Conservation (phyloP, 805 yeast genomes). For the Saturnispora gosingensis region DNA sequence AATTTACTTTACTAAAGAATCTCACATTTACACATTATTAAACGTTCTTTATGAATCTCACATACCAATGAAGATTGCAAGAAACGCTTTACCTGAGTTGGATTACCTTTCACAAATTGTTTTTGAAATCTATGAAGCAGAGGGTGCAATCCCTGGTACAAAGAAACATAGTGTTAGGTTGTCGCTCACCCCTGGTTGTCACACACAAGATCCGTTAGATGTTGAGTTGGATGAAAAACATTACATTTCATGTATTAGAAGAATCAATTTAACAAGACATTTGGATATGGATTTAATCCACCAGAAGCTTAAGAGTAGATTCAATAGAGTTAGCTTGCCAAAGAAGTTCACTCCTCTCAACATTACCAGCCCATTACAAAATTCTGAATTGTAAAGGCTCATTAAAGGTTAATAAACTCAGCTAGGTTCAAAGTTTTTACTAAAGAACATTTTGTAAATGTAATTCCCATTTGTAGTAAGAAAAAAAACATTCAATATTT, state of each 20-base stretch:
- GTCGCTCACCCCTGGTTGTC: constrained; percentile 96
- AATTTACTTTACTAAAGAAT: constrained; percentile 91
- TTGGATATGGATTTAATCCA: constrained; percentile 84
- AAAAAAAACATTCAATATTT: background rate
- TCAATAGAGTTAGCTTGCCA: constrained; percentile 82
- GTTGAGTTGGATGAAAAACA: constrained; percentile 94
- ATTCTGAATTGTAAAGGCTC: constrained; percentile 7
- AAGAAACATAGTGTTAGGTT: constrained; percentile 85
- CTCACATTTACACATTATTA: constrained; percentile 88
- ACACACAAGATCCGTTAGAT: constrained; percentile 94
- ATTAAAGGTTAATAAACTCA: background rate
- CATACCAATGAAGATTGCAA: constrained; percentile 87
- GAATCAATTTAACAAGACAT: constrained; percentile 83
- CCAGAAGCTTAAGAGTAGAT: constrained; percentile 71
- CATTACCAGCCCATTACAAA: constrained; percentile 47
- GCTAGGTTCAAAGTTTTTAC: background rate
- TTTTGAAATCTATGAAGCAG: constrained; percentile 86
- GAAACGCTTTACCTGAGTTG: constrained; percentile 92
- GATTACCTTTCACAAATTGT: constrained; percentile 92
- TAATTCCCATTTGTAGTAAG: background rate
- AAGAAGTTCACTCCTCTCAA: constrained; percentile 85
- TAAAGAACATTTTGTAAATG: background rate
- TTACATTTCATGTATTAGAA: constrained; percentile 92
- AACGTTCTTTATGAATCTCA: constrained; percentile 88
- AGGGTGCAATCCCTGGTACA: constrained; percentile 46